Percentiles rank a stretch among this genome's conserved stretches.
These are phyloP conservation scores for Daldinia loculata DNA, from an alignment of 495 filamentous ascomycete species.

Conservation along the genomic window DNA sequence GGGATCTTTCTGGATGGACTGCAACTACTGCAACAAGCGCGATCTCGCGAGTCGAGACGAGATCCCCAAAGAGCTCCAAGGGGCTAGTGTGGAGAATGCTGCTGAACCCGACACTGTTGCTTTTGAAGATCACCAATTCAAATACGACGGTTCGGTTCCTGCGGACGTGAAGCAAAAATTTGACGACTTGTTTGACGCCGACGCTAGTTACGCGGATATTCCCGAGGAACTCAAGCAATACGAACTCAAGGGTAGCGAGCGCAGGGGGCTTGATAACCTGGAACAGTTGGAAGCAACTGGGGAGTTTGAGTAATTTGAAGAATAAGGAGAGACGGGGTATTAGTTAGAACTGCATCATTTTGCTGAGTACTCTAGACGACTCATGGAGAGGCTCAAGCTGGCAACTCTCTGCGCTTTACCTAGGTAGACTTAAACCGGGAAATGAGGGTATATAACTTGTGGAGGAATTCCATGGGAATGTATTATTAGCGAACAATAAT, in stretches of 20 bases:
- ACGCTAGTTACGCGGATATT: neutral
- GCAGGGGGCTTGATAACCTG: neutral
- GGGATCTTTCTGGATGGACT: neutral
- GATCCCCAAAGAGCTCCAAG: neutral
- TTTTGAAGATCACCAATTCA: neutral
- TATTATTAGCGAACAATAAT: too few relatives aligned
- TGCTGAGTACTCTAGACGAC: too few relatives aligned
- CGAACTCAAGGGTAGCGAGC: neutral
- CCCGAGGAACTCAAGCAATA: neutral
- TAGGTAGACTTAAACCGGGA: too few relatives aligned
- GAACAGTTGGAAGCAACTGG: too few relatives aligned
- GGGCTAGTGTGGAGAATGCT: neutral
- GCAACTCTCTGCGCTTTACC: too few relatives aligned
- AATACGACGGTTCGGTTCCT: neutral
- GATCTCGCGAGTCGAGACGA: neutral
- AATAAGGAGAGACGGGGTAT: too few relatives aligned
- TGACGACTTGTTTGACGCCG: neutral
- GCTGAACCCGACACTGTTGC: neutral
- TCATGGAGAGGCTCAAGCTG: too few relatives aligned
- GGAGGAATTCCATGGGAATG: too few relatives aligned
- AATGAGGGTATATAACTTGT: too few relatives aligned
- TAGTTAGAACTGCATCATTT: too few relatives aligned
- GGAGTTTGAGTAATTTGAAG: too few relatives aligned
- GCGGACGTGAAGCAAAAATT: neutral
- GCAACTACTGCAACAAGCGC: neutral